Base-by-base conservation (phyloP, 148 eudicot species). In the Cornus florida region DNA sequence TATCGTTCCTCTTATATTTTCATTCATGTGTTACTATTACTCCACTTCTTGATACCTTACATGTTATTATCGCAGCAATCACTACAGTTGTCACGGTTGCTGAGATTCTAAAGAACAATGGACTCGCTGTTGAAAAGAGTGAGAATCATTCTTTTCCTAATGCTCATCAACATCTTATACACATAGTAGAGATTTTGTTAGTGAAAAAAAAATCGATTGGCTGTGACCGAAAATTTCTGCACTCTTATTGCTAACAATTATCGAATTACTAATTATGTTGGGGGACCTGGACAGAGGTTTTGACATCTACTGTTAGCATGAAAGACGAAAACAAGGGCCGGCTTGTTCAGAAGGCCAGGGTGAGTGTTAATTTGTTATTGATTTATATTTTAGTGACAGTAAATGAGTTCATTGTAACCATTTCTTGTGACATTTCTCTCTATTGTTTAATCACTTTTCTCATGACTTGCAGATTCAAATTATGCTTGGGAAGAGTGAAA, bases 81-180 rank as follows among this genome's bases (percentile, higher is more conserved):
- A 84, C 96, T 77, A 92, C 98, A 0, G 98, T 94, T 73, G 94
- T 94, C 75, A 89, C 94, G 41, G 77, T 93, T 77, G 88, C 96
- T 72, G 96, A 93, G 81, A 93, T 92, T 48, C 75, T 93, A 75
- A 94, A 94, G 88, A 94, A 94, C 73, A 94, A 92, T 73, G 98
- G 98, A 56, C 81, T 90, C 71, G 98, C 98, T 43, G 65, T 84
- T 74, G 92, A 94, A 74, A 94, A 94, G 88, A 92, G 98, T 93
- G 80, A 89, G 84, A 43, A 43, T 43, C 1, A 43, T 43, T 43
- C 7, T 43, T 43, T 43, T 43, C 48, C 9, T 43, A 43, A 43
- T 43, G 10, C 48, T 43, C 48, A 43, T 43, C 48, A 43, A 43
- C 8, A 43, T 43, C 6, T 43, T 43, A 6, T 43, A 43, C 4